Percentiles rank a stretch among this genome's conserved stretches.
phyloP scores from a whole-genome alignment of 2,329 filamentous ascomycete genomes.

The Fusarium temperatum region DNA sequence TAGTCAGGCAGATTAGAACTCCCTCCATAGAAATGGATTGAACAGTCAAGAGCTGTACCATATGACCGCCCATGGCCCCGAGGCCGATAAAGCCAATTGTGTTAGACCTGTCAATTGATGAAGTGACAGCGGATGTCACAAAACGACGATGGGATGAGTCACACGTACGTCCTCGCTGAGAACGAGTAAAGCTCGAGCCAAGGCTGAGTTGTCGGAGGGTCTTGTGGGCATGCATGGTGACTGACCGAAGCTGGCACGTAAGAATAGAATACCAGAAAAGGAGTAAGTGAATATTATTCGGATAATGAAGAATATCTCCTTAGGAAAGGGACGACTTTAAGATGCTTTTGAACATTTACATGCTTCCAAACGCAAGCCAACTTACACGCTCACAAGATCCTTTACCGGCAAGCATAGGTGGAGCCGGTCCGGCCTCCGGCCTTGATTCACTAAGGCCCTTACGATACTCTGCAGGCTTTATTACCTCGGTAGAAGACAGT shows the following conservation, averaged over 20 bases:
- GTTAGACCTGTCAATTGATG: background rate
- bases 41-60: background rate
- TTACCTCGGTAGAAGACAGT: too few species aligned
- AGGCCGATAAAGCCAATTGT: background rate
- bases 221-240: background rate
- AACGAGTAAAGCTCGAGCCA: background rate
- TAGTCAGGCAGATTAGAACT: too few species aligned
- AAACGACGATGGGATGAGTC: too few species aligned
- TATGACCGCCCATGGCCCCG: background rate
- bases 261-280: too few species aligned
- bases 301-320: too few species aligned
- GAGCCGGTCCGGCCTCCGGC: background rate
- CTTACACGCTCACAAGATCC: too few species aligned
- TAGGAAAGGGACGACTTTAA: background rate
- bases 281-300: background rate
- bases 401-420: background rate
- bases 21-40: background rate
- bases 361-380: accelerated
- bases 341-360: background rate
- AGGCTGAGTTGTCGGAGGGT: background rate
- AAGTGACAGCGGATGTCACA: background rate
- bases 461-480: too few species aligned
- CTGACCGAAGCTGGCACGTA: background rate
- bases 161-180: background rate
- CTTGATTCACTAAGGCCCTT: too few species aligned